Base-by-base conservation (phyloP, 805 yeast genomes). In the Starmerella vaccinii region DNA sequence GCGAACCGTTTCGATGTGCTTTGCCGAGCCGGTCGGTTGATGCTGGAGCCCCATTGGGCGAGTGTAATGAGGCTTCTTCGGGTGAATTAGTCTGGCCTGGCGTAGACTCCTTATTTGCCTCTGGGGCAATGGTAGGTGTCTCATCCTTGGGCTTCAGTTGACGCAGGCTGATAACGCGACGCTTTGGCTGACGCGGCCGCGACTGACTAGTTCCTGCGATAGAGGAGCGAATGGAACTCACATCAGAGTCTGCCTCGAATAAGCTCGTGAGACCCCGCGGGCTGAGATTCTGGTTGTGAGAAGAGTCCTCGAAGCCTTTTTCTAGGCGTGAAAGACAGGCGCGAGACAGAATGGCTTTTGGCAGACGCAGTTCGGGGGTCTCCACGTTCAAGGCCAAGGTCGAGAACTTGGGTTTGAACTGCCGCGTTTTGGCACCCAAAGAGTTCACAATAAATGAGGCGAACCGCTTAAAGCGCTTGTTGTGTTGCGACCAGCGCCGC, bases 401-500 rank as follows among this genome's bases (percentile, higher is more conserved):
- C 33, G 48, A 23, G 40, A 51, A 59, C 22, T 30, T 32, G 5
- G 35, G 38, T 13, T 12, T 27, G 37, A 43, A 43, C n/a, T 13
- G 27, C 2, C 21, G 39, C n/a, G 47, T n/a, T 6, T 35, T 26
- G 10, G 53, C 49, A 7, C 51, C 50, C 22, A 48, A 21, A 3
- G 50, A 30, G 24, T 42, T 40, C 6, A 26, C 26, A 6, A 53
- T 7, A 15, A 24, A 23, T 6, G 44, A n/a, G n/a, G 52, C 47
- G 22, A 47, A 47, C 29, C 46, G 46, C n/a, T 23, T 21, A 27
- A 53, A 51, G 21, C 7, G 9, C 19, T 48, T 18, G 24, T 26
- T 15, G 38, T 56, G 59, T 41, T 49, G 58, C 10, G 57, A 49
- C 58, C 62, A 60, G 10, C 63, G 49, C 18, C 57, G 49, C 2